These are phyloP conservation scores for Scheffersomyces titani DNA, from an alignment of 1,139 yeast genomes.

Conservation along the genomic window DNA sequence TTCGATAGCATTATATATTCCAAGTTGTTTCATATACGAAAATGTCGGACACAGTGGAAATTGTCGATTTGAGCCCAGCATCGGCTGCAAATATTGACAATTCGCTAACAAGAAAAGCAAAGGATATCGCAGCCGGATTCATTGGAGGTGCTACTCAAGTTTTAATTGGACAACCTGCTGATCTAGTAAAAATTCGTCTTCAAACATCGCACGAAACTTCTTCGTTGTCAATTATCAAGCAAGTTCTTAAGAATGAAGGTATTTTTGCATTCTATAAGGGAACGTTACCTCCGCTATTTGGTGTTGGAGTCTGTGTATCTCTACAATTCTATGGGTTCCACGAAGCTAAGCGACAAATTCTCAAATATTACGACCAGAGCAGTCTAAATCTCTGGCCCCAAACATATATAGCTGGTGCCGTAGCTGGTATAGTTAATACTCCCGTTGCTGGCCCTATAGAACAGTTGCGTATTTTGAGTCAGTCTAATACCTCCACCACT, in stretches of 20 bases:
- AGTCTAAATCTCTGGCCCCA: slow-evolving; percentile 58
- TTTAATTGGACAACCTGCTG: slow-evolving; percentile 74
- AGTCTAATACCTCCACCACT: slow-evolving; percentile 49
- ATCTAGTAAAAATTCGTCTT: slow-evolving; percentile 63
- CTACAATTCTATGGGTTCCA: slow-evolving; percentile 77
- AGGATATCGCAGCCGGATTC: slow-evolving; percentile 58
- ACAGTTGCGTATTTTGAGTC: slow-evolving; percentile 71
- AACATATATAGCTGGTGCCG: slow-evolving; percentile 71
- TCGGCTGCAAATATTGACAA: slow-evolving; percentile 37
- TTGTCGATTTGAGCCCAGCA: neutral
- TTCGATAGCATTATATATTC: neutral
- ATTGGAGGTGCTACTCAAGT: slow-evolving; percentile 67
- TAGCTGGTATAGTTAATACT: slow-evolving; percentile 76
- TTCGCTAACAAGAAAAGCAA: slow-evolving; percentile 55
- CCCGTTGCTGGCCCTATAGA: slow-evolving; percentile 76
- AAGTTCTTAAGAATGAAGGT: slow-evolving; percentile 63
- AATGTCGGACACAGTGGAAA: neutral
- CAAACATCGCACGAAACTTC: slow-evolving; percentile 48
- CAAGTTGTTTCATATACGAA: neutral
- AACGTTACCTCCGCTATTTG: slow-evolving; percentile 47
- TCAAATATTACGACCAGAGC: slow-evolving; percentile 26
- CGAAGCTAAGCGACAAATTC: slow-evolving; percentile 67
- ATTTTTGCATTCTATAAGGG: slow-evolving; percentile 58
- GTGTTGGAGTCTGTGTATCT: slow-evolving; percentile 76
- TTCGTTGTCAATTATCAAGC: slow-evolving; percentile 51